Evolutionary conservation across 2,329 filamentous ascomycete genomes (phyloP).

Genomic region (Colletotrichum costaricense): DNA sequence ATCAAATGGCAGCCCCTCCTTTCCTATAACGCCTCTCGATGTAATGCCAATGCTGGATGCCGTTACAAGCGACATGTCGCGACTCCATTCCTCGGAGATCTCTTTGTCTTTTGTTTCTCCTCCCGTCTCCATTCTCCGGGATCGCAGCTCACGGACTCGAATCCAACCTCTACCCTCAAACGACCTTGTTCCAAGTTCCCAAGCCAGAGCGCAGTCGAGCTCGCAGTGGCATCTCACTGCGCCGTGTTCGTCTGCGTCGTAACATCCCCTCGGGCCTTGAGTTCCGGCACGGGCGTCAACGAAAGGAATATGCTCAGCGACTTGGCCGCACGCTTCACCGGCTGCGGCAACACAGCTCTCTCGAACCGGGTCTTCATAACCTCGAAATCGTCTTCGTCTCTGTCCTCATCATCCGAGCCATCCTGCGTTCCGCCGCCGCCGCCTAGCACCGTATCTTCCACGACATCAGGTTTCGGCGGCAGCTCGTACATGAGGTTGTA

Average conservation of each 20-base stretch:
- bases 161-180: not conserved
- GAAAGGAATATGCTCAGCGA: conserved; percentile 73
- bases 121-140: not conserved
- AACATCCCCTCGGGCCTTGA: conserved; percentile 60
- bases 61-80: not conserved
- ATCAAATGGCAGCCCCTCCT: conserved; percentile 13
- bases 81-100: too few species aligned
- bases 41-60: not conserved
- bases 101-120: too few species aligned
- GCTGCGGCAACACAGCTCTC: conserved; percentile 59
- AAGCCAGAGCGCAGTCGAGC: not conserved
- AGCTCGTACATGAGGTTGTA: conserved; percentile 68
- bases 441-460: conserved; percentile 57
- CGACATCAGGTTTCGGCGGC: conserved; percentile 46
- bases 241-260: conserved; percentile 58
- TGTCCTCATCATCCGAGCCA: conserved; percentile 49
- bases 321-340: conserved; percentile 58
- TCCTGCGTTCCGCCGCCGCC: conserved; percentile 39
- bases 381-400: conserved; percentile 63
- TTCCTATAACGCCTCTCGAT: conserved; percentile 15
- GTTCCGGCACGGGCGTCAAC: conserved; percentile 61
- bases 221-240: conserved; percentile 37
- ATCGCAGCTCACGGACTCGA: not conserved
- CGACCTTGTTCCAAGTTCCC: too few species aligned
- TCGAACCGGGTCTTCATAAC: conserved; percentile 67